phyloP scores from a whole-genome alignment of 1,284 basidiomycete genomes.

The Cryptococcus jaspeensis region DNA sequence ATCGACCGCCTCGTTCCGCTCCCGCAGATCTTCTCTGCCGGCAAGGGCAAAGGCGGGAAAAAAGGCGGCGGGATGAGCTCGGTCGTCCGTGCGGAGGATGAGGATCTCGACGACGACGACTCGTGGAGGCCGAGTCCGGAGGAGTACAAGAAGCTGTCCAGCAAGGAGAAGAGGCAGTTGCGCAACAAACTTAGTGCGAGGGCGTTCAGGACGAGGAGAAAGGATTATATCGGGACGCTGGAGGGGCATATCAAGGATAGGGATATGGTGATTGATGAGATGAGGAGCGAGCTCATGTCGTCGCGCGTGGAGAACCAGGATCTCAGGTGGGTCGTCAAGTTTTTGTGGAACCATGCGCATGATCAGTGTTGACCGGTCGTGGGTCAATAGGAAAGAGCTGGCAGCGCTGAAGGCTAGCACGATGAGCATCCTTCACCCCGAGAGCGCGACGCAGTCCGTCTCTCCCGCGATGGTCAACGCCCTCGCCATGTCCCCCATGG shows the following conservation, averaged over 20 bases:
- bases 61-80: slow-evolving; percentile 52
- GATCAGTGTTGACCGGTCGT: background rate
- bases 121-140: slow-evolving; percentile 62
- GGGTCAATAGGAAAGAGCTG: slow-evolving; percentile 70
- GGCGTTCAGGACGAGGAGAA: slow-evolving; percentile 89
- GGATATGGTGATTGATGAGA: slow-evolving; percentile 82
- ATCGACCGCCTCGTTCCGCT: slow-evolving; percentile 45
- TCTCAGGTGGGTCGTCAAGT: slow-evolving; percentile 54
- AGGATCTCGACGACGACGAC: slow-evolving; percentile 51
- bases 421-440: slow-evolving; percentile 52
- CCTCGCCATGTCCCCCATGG: slow-evolving; percentile 26
- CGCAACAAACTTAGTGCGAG: slow-evolving; percentile 95
- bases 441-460: slow-evolving; percentile 37
- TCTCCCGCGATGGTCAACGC: slow-evolving; percentile 44
- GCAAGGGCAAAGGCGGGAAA: slow-evolving; percentile 52
- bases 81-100: slow-evolving; percentile 49
- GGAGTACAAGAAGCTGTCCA: slow-evolving; percentile 91
- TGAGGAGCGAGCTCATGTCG: slow-evolving; percentile 77
- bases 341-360: slow-evolving; percentile 6
- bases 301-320: slow-evolving; percentile 79
- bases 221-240: slow-evolving; percentile 91
- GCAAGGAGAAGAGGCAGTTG: slow-evolving; percentile 94
- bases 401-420: slow-evolving; percentile 68
- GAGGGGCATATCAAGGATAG: slow-evolving; percentile 92
- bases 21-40: slow-evolving; percentile 48